Conservation (phyloP, 2,329 filamentous ascomycete species). For the Trichoderma lentiforme region DNA sequence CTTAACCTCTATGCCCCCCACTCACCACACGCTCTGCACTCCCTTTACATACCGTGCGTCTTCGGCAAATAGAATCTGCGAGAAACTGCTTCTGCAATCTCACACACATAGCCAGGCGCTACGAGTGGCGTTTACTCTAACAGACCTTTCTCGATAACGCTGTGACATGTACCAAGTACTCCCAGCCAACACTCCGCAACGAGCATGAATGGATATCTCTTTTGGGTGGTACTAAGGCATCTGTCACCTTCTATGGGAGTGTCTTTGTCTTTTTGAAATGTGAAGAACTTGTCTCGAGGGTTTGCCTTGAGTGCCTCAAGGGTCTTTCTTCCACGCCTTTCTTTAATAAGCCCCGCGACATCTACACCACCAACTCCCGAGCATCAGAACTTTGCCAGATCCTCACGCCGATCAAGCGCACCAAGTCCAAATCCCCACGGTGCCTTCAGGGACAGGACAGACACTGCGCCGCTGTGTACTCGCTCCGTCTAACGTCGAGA, state of each 20-base stretch:
- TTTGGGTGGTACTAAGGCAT: neutral
- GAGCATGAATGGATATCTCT: neutral
- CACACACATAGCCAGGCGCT: neutral
- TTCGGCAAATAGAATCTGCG: neutral
- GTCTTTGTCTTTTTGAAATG: neutral
- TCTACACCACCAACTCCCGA: too few species aligned
- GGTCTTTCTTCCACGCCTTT: too few species aligned
- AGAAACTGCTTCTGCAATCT: neutral
- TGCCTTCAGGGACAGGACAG: too few species aligned
- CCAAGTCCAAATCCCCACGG: too few species aligned
- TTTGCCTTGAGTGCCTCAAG: too few species aligned
- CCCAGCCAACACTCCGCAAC: neutral
- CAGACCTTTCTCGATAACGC: neutral
- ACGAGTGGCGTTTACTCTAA: neutral
- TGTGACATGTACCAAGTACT: neutral
- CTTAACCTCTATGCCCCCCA: neutral
- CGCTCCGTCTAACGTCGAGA: too few species aligned
- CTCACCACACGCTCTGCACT: too few species aligned
- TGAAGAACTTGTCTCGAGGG: too few species aligned
- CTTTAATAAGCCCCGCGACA: too few species aligned
- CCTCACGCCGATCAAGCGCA: too few species aligned
- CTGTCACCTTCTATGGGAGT: neutral
- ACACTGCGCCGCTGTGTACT: too few species aligned
- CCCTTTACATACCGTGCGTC: neutral
- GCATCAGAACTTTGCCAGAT: too few species aligned